A percentile compares a stretch with the other conserved stretches of the same genome.
Conservation (phyloP, 2,329 filamentous ascomycete genomes). For the Cadophora malorum region DNA sequence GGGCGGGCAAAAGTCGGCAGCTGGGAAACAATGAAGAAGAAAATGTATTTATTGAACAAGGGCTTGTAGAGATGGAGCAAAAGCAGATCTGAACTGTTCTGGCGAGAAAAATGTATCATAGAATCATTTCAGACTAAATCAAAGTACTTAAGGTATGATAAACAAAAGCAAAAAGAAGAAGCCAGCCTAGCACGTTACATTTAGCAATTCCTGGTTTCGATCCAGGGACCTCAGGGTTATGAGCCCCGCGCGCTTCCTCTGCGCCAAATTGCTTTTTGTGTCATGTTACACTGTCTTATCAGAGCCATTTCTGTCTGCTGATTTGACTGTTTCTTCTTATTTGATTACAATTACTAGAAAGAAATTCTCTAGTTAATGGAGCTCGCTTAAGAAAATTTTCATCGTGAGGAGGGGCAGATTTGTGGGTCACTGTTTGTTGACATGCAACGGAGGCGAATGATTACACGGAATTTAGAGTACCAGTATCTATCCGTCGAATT, state of each 20-base stretch:
- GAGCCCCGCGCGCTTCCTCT: conserved; percentile 28
- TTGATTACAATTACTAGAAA: not conserved
- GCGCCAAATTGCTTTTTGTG: conserved; percentile 24
- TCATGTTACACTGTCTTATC: not conserved
- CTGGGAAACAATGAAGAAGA: not conserved
- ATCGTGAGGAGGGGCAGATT: not conserved
- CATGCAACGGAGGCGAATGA: not conserved
- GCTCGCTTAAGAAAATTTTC: not conserved
- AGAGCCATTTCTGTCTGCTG: conserved; percentile 9
- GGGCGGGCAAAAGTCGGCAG: not conserved
- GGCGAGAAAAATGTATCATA: too few species aligned
- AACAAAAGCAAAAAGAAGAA: not conserved
- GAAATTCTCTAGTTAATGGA: not conserved
- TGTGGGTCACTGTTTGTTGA: not conserved
- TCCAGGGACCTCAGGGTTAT: conserved; percentile 28
- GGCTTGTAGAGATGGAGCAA: too few species aligned
- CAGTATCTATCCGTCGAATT: too few species aligned
- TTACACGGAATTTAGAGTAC: too few species aligned
- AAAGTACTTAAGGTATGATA: not conserved
- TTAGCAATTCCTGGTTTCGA: conserved; percentile 28
- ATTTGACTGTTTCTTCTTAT: not conserved
- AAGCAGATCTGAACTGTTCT: too few species aligned
- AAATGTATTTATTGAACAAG: not conserved
- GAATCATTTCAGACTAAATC: too few species aligned
- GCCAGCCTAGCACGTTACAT: not conserved